Conservation (phyloP, 495 filamentous ascomycete species). For the Penicillium coffeae region DNA sequence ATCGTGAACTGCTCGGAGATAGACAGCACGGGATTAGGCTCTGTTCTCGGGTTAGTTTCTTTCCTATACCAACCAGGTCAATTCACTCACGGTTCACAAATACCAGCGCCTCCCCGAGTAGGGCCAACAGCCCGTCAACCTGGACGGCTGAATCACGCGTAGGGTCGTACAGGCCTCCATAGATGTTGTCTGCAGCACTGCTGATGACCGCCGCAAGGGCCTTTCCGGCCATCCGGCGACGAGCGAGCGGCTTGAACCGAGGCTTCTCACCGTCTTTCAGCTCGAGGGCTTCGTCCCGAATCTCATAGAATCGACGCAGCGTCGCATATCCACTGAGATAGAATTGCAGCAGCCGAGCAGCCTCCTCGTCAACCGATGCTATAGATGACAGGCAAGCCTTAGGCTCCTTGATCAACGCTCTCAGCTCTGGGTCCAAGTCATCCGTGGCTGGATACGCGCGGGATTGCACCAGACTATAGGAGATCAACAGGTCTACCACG, state of each 20-base stretch:
- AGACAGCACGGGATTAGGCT: conserved; percentile 33
- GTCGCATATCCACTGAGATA: conserved; percentile 89
- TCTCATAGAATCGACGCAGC: conserved; percentile 79
- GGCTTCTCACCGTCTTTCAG: conserved; percentile 37
- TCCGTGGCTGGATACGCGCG: conserved; percentile 64
- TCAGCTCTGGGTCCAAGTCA: conserved; percentile 67
- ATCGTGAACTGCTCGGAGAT: conserved; percentile 69
- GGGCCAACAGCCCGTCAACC: conserved; percentile 76
- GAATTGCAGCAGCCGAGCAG: conserved; percentile 72
- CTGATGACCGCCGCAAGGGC: conserved; percentile 74
- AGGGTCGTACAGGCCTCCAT: conserved; percentile 80
- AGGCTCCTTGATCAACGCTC: conserved; percentile 60
- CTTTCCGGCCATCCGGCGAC: conserved; percentile 63
- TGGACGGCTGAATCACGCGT: conserved; percentile 72
- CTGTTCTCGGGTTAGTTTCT: conserved; percentile 21
- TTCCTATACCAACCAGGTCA: no score
- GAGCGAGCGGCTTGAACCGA: conserved; percentile 43
- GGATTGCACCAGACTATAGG: conserved; percentile 79
- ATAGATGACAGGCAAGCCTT: conserved; percentile 61
- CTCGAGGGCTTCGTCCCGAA: conserved; percentile 62
- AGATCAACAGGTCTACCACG: conserved; percentile 80
- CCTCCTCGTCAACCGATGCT: conserved; percentile 65
- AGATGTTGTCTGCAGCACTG: conserved; percentile 82
- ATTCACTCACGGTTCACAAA: conserved; percentile 61
- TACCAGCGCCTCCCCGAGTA: conserved; percentile 77